Percentiles rank a stretch among this genome's conserved stretches.
phyloP scores from a whole-genome alignment of 2,329 filamentous ascomycete species.

The Lomentospora prolificans region DNA sequence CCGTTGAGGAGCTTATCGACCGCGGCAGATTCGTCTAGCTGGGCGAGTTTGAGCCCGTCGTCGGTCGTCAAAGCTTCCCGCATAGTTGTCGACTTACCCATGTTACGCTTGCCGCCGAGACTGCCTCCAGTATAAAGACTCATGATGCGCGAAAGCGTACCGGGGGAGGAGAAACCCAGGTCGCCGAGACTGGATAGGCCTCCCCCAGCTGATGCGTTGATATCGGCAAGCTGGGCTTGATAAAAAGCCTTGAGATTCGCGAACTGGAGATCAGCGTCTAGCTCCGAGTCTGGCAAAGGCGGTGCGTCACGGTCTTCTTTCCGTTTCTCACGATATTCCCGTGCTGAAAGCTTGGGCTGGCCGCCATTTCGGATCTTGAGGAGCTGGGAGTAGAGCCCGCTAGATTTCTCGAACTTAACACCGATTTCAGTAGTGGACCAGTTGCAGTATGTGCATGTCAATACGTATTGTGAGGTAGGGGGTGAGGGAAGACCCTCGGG shows the following conservation, averaged over 20 bases:
- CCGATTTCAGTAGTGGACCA: slow-evolving; percentile 88
- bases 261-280: slow-evolving; percentile 63
- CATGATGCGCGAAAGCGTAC: slow-evolving; percentile 80
- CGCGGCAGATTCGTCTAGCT: slow-evolving; percentile 50
- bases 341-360: slow-evolving; percentile 36
- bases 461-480: slow-evolving; percentile 44
- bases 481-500: slow-evolving; percentile 24
- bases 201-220: slow-evolving; percentile 40
- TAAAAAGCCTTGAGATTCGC: slow-evolving; percentile 71
- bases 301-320: slow-evolving; percentile 31
- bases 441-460: slow-evolving; percentile 83
- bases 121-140: slow-evolving; percentile 68
- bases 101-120: slow-evolving; percentile 52
- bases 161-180: slow-evolving; percentile 63
- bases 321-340: slow-evolving; percentile 41
- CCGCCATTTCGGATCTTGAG: slow-evolving; percentile 59
- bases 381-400: slow-evolving; percentile 75
- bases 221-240: slow-evolving; percentile 62
- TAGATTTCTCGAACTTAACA: slow-evolving; percentile 81
- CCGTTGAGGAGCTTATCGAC: slow-evolving; percentile 48
- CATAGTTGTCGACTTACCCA: slow-evolving; percentile 62
- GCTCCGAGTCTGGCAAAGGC: slow-evolving; percentile 17
- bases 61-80: slow-evolving; percentile 62
- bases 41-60: slow-evolving; percentile 61
- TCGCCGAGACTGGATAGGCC: slow-evolving; percentile 26